Evolutionary conservation across 495 filamentous ascomycete genomes (phyloP), one percentile per base, ranked within the genome.

Genomic region (Friedmanniomyces simplex): DNA sequence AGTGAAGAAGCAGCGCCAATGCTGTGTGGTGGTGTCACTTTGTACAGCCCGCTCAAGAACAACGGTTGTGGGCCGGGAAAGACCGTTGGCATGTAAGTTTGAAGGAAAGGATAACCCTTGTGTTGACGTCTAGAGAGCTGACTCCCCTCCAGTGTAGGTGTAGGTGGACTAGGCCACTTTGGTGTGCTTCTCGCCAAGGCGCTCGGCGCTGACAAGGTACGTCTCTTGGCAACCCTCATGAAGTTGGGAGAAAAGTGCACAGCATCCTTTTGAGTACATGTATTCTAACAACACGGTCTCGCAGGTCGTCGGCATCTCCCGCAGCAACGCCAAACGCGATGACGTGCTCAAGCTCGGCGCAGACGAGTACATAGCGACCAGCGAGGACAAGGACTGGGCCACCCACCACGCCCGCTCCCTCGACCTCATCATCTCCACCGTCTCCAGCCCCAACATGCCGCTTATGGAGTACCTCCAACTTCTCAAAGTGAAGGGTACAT

Each of bases 11-110:
- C 86, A 0, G 89, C 90, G n/a, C 88, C 89, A 14, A 83, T 95
- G 82, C 69, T 95, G 2, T 95, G 90, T 65, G 91, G 79, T 36
- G 90, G 91, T n/a, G 77, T 94, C 16, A 95, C 89, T 0, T 77
- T 88, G 1, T 96, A 81, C 67, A 73, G 79, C 13, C 90, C 91
- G 1, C 71, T 95, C 52, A 77, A 76, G 59, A 77, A 82, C 39
- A 82, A 89, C 64, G 86, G 85, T 8, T 79, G 77, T 52, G 90
- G 89, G 0, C 86, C 87, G 0, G 89, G 88, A 2, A 95, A 89
- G 71, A 74, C 69, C 2, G 88, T 96, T 1, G 91, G 88, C 2
- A 83, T 95, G 28, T 32, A 10, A 32, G 28, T 32, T 3, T 32
- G 28, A 32, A 3, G 28, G 28, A 32, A 4, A 79, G 50, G 34